Evolutionary conservation across 2,329 filamentous ascomycete species (phyloP).

Genomic region (Blumeria hordei): DNA sequence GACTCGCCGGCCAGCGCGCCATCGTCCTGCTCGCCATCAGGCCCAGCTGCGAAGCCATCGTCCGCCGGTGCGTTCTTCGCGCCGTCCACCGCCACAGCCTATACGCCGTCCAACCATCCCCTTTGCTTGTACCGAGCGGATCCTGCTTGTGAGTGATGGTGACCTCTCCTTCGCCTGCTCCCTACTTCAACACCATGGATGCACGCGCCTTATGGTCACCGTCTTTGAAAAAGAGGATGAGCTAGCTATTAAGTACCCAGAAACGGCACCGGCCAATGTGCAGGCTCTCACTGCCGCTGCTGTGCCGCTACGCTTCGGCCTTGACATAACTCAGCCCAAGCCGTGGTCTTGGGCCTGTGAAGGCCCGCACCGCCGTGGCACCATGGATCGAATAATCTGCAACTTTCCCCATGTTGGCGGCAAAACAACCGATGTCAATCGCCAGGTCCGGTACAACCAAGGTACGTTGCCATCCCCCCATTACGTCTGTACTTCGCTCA

Average conservation of each 20-base stretch:
- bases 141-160: conserved; percentile 57
- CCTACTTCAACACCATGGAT: conserved; percentile 39
- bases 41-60: too few relatives aligned
- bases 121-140: conserved; percentile 39
- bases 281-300: conserved; percentile 21
- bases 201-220: conserved; percentile 42
- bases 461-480: conserved; percentile 8
- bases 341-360: conserved; percentile 15
- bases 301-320: conserved; percentile 28
- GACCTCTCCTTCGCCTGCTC: conserved; percentile 57
- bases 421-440: conserved; percentile 74
- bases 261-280: conserved; percentile 33
- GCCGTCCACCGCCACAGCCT: too few relatives aligned
- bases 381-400: conserved; percentile 64
- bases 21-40: too few relatives aligned
- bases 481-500: neutral
- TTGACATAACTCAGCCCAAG: conserved; percentile 44
- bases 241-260: conserved; percentile 51
- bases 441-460: conserved; percentile 84
- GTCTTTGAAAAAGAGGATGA: conserved; percentile 35
- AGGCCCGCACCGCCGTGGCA: conserved; percentile 2
- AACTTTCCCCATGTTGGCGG: conserved; percentile 96
- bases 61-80: too few relatives aligned
- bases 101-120: conserved; percentile 23
- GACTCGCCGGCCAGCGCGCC: too few relatives aligned